phyloP scores from a whole-genome alignment of 1,139 yeast species.

The Sugiyamaella pinicola region DNA sequence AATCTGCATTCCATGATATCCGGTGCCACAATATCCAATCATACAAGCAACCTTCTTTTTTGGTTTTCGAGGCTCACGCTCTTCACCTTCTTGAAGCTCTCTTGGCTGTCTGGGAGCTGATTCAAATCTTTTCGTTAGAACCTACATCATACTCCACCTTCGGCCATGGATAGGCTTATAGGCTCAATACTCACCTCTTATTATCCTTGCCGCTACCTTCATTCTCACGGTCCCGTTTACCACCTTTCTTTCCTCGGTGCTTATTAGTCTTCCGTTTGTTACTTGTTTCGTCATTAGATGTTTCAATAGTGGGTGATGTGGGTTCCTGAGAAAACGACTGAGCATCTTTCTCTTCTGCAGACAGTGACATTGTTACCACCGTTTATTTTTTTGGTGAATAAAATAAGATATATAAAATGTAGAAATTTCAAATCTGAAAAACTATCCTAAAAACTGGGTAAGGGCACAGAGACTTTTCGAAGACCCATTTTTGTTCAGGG shows the following conservation, averaged over 20 bases:
- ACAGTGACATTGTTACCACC: not conserved
- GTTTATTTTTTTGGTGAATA: too few relatives aligned
- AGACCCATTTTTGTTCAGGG: not conserved
- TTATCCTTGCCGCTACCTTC: not conserved
- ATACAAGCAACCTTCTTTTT: slow-evolving; percentile 86
- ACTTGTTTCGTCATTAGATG: not conserved
- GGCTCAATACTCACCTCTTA: slow-evolving; percentile 8
- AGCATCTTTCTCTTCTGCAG: not conserved
- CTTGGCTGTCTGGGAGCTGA: slow-evolving; percentile 26
- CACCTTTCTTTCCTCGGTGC: slow-evolving; percentile 1
- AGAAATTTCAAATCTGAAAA: not conserved
- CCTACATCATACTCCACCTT: not conserved
- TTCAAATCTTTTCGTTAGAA: slow-evolving; percentile 14
- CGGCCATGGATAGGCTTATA: too few relatives aligned
- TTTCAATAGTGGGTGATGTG: not conserved
- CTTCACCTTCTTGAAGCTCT: slow-evolving; percentile 31
- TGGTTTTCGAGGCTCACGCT: slow-evolving; percentile 61
- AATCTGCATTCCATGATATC: slow-evolving; percentile 96
- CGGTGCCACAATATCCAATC: slow-evolving; percentile 97
- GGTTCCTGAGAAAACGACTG: too few relatives aligned
- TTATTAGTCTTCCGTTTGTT: not conserved
- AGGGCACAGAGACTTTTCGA: too few relatives aligned
- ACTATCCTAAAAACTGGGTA: not conserved
- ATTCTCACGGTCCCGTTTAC: not conserved
- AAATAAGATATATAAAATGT: not conserved